Percentiles rank a stretch among this genome's conserved stretches.
phyloP scores from a whole-genome alignment of 2,329 filamentous ascomycete genomes.

The Monilinia laxa region DNA sequence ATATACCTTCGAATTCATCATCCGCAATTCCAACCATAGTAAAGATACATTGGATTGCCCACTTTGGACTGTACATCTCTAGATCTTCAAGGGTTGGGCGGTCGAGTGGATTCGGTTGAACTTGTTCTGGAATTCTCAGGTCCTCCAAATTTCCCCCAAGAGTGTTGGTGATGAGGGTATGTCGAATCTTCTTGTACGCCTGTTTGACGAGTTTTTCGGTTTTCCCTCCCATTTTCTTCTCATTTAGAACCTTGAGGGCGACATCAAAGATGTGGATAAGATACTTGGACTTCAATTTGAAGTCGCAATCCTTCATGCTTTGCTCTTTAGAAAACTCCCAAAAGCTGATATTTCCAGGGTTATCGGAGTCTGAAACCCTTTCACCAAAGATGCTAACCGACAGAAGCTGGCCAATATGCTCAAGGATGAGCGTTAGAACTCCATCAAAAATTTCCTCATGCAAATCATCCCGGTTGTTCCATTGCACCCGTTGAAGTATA shows the following conservation, averaged over 20 bases:
- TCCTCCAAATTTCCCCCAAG: not conserved
- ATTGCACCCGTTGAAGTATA: not conserved
- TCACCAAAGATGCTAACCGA: not conserved
- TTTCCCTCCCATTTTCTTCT: not conserved
- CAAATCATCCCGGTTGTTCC: not conserved
- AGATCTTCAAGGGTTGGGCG: not conserved
- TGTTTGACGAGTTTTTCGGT: not conserved
- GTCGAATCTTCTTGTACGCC: not conserved
- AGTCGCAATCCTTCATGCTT: not conserved
- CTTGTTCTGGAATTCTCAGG: not conserved
- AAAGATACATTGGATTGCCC: not conserved
- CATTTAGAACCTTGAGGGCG: not conserved
- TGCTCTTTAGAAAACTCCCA: fast-evolving
- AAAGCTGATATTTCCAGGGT: not conserved
- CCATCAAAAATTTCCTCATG: slow-evolving; percentile 43
- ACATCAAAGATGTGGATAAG: not conserved
- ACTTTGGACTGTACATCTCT: not conserved
- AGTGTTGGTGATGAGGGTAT: not conserved
- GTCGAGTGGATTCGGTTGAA: not conserved
- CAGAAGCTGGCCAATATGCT: slow-evolving; percentile 44
- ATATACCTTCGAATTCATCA: not conserved
- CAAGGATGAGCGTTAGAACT: slow-evolving; percentile 42
- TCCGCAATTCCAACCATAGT: not conserved
- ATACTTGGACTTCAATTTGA: not conserved
- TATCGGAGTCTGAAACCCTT: not conserved